Evolutionary conservation across 306 rosid species (phyloP), one percentile per base, ranked within the genome.

Genomic region (Acacia confusa): DNA sequence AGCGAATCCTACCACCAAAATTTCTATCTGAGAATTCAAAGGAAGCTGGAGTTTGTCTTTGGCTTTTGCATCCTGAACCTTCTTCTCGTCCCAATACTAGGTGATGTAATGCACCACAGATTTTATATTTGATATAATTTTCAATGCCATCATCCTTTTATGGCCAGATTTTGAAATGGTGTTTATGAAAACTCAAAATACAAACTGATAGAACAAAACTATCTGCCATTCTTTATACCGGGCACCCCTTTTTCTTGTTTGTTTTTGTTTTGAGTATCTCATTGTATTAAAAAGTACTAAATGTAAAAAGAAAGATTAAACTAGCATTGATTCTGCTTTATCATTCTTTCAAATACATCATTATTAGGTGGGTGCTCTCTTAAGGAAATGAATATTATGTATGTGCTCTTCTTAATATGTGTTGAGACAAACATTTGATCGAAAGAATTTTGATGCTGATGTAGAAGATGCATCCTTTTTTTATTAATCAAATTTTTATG

Each of bases 11-110:
- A 79, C 98, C 98, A 4, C 89, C 98, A 43, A 89, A 72, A 53
- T 93, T 95, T 91, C 87, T 95, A 47, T 85, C 97, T 36, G 96
- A 90, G 80, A 89, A 93, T 80, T 79, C 92, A 74, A 89, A 77
- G 91, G 98, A 95, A 80, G 92, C 95, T 89, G 98, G 98, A 22
- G 90, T 93, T 79, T 92, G 97, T 89, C 96, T 93, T 72, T 95
- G 97, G 98, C 93, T 93, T 71, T 90, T 95, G 74, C 96, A 95
- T 84, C 99, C 99, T n/a, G 92, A 92, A 74, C 93, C 92, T 20
- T 90, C 96, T 74, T 88, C 91, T 77, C 96, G 98, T 24, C 99
- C 99, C 27, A 82, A 88, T 75, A 81, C 92, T 79, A 93, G 94
- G 99, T 95, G 80, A 70, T 19, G 17, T 53, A 1, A 70, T 22